A percentile compares a stretch with the other conserved stretches of the same genome.
Evolutionary conservation across 306 rosid species (phyloP).

Genomic region (Quercus ilex): DNA sequence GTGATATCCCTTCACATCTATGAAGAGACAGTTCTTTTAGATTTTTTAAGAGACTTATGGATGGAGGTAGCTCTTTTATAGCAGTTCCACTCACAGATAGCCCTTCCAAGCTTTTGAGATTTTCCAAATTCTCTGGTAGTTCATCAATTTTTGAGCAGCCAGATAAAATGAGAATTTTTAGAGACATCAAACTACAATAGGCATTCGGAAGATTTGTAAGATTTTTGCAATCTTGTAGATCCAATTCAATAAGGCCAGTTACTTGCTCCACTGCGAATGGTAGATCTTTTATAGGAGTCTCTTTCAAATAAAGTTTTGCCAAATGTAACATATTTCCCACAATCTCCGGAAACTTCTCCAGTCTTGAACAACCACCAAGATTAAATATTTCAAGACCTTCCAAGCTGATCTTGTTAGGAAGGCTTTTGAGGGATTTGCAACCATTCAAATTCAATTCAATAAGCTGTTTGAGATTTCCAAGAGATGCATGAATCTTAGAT

Average conservation of each 20-base stretch:
- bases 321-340: background rate
- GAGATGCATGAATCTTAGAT: slow-evolving; percentile 9
- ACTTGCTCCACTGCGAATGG: fast-evolving
- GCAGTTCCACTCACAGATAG: fast-evolving
- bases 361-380: slow-evolving; percentile 15
- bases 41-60: too few species aligned
- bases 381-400: background rate
- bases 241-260: background rate
- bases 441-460: background rate
- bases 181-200: background rate
- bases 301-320: background rate
- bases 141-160: background rate
- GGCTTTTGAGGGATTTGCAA: background rate
- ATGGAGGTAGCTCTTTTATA: fast-evolving
- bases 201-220: background rate
- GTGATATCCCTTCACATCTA: too few species aligned
- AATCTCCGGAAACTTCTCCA: background rate
- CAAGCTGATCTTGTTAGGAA: background rate
- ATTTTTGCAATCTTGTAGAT: background rate
- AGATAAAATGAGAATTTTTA: background rate
- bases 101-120: fast-evolving
- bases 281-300: background rate
- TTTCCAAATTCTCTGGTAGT: background rate
- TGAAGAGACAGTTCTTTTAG: fast-evolving
- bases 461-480: slow-evolving; percentile 16